Evolutionary conservation across 2,329 filamentous ascomycete species (phyloP), one percentile per base, ranked within the genome.

Genomic region (Cladosporium velox): DNA sequence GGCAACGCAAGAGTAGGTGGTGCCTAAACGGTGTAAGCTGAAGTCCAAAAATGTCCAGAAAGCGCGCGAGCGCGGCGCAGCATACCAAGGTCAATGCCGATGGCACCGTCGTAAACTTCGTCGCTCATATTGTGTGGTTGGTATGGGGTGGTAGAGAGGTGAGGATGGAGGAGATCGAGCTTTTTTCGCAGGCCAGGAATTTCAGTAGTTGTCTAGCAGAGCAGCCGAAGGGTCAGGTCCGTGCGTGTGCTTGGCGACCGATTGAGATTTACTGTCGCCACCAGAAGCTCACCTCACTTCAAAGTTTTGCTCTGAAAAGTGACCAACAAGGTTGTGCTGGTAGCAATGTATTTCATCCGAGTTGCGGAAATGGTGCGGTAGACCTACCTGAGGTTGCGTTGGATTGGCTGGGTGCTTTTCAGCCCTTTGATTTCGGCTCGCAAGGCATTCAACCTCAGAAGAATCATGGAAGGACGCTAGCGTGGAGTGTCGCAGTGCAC

Each of bases 1-100:
- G 84, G 95, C 95, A 85, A 98, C 95, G 84, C 95, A 99, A 79
- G 95, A 98, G 89, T 99, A 99, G 83, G 95, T 99, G 77, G 95
- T 99, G 84, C 95, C 94, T 97, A 71, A 47, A 70, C 67, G 71
- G 70, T 74, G 72, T 73, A 69, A 72, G 75, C 77, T 44, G 35
- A 12, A 51, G 28, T 55, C 51, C 49, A 28, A 59, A 35, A 18
- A 24, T 59, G 12, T 55, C 32, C 49, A 24, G 28, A 21, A 18
- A 30, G 34, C 51, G 14, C 35, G 35, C 51, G 35, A 35, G 15
- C 35, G 59, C 59, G 59, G 34, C 32, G 15, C n/a, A 73, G 85
- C 90, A 78, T 86, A 96, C 94, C 95, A 86, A 99, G 88, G 90
- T 99, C 95, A 86, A 99, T 99, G 89, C 95, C 95, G 86, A 98